Base-by-base conservation (phyloP, 768 basidiomycete species). In the Tulasnella sp. region DNA sequence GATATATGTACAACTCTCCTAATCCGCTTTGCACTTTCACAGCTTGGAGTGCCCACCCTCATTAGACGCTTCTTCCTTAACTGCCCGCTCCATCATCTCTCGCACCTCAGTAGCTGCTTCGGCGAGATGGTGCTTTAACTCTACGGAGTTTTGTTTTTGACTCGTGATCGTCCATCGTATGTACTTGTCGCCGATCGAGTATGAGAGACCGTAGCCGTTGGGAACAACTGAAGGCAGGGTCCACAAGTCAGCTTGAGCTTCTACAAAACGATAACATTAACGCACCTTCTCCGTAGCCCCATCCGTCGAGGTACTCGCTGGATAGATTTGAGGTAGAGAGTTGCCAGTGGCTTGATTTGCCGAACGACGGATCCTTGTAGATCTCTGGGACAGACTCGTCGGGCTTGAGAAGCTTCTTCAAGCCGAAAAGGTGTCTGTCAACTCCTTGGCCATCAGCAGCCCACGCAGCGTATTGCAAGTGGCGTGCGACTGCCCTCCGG, bases 261-360 rank as follows among this genome's bases (percentile, higher is more conserved):
- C 19, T 8, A 34, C 17, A 15, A 19, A 51, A 31, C 38, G 62
- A 34, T 29, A 22, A 59, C 24, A 34, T 29, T 34, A 19, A 70
- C 78, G 63, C 60, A 89, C 88, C 88, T 78, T 94, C 90, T 7
- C 92, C 92, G 68, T 97, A 97, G 12, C 94, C 96, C 94, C 94
- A 98, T 21, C 92, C 92, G 65, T 93, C 89, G 31, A 99, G 74
- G 70, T 78, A 92, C 52, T 75, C 76, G 45, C 81, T 84, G 51
- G 83, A 85, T 59, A 98, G 73, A 71, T 96, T 89, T 62, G 84
- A 86, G 19, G 96, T 99, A 42, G 84, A 88, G 64, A 98, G 73
- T 71, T 94, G 87, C 96, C 96, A 99, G 70, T 94, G 87, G 62
- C 70, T 81, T 45, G 84, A 87, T 69, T 76, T 76, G 5, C 74